Evolutionary conservation across 768 basidiomycete genomes (phyloP), one percentile per base, ranked within the genome.

Genomic region (Agrocybe pediades): DNA sequence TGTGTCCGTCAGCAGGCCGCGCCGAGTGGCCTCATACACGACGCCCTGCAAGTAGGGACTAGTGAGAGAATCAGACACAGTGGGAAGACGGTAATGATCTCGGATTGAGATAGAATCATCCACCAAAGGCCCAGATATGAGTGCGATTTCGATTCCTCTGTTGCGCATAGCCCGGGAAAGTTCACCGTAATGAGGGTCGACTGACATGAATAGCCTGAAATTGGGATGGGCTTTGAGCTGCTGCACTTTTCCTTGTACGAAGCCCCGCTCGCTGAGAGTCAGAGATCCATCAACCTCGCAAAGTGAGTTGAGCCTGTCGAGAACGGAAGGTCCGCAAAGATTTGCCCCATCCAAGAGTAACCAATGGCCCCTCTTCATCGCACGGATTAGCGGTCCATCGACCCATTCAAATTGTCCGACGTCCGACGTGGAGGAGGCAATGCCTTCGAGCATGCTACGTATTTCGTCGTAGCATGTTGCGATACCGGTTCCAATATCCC

Each of bases 161-260:
- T 99, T 99, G 21, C 97, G 88, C 97, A 99, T 99, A 2, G 97
- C 97, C 30, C 97, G 81, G 1, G 97, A 98, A 9, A 98, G 75
- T 70, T 99, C 97, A 41, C 97, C 97, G 56, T 88, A 81, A 56
- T 87, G 86, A 24, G 93, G 90, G 65, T 99, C 92, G 47, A 95
- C 85, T 2, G 87, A 84, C 94, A 99, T 96, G 72, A 98, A 89
- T 5, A 99, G 75, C 23, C 95, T 83, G 73, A 99, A 99, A 60
- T 87, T 77, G 2, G 88, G 85, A 66, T 98, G 95, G 1, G 97
- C 95, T 39, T 70, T 75, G 57, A 98, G 72, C 47, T 85, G 68
- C 61, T 93, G 84, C 2, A 94, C 83, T 19, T 76, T 71, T 21
- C 92, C 94, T 54, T 89, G 72, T 46, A 94, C 84, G 27, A 87